These are phyloP conservation scores for Cyclotella kingstonii DNA, from an alignment of 108 stramenopile species.

Conservation along the genomic window DNA sequence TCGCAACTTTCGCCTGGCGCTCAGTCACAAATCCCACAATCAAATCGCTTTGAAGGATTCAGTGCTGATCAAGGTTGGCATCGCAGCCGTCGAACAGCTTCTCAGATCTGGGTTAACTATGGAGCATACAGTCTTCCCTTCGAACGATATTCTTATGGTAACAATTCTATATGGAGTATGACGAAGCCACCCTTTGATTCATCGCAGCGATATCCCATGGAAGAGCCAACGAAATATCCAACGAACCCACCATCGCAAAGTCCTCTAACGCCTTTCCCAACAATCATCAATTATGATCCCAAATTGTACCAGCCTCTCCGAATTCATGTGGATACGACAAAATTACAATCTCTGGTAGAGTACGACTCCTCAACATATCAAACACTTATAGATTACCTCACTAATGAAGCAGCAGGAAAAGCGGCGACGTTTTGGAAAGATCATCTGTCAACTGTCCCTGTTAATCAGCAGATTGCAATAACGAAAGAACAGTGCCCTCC, in stretches of 20 bases:
- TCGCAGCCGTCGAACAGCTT: not conserved
- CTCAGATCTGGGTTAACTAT: not conserved
- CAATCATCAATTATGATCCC: slow-evolving; percentile 1
- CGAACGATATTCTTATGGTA: slow-evolving; percentile 3
- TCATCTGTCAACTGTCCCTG: slow-evolving; percentile 25
- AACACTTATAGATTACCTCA: slow-evolving; percentile 1
- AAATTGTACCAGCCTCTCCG: slow-evolving; percentile 9
- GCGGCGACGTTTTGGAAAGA: slow-evolving; percentile 16
- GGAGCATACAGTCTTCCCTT: slow-evolving; percentile 2
- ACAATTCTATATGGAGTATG: not conserved
- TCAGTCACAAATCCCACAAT: too few species aligned
- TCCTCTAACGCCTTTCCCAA: not conserved
- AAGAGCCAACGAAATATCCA: not conserved
- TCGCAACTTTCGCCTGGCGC: too few species aligned
- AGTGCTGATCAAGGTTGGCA: slow-evolving; percentile 4
- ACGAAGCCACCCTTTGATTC: not conserved
- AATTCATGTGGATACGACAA: slow-evolving; percentile 11
- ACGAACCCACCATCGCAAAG: not conserved
- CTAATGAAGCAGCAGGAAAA: slow-evolving; percentile 1
- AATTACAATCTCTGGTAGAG: not conserved
- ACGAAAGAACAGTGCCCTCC: slow-evolving; percentile 14
- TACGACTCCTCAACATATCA: not conserved
- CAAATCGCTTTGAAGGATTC: not conserved
- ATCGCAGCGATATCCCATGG: not conserved
- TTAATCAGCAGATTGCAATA: not conserved